These are phyloP conservation scores for Cercospora janseana DNA, from an alignment of 2,329 filamentous ascomycete genomes.

Conservation along the genomic window DNA sequence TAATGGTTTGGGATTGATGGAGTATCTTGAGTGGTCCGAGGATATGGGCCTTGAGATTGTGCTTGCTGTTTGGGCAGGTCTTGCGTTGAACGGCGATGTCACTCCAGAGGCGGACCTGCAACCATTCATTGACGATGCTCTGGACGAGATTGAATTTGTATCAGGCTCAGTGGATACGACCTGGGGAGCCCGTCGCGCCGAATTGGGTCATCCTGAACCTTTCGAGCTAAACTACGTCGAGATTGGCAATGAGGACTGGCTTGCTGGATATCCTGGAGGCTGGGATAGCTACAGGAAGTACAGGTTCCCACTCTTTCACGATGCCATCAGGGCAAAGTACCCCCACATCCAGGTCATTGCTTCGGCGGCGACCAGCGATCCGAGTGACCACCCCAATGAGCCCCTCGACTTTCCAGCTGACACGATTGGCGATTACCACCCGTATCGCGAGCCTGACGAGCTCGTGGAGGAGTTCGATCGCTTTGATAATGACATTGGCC, in stretches of 20 bases:
- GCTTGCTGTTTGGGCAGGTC: constrained; percentile 58
- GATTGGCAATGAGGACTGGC: constrained; percentile 67
- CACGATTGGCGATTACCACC: constrained; percentile 35
- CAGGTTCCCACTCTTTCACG: constrained; percentile 59
- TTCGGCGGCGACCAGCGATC: constrained; percentile 31
- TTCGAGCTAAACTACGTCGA: constrained; percentile 58
- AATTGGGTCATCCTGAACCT: constrained; percentile 60
- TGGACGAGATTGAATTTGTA: constrained; percentile 64
- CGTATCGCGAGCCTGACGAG: constrained; percentile 34
- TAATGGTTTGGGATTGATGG: constrained; percentile 60
- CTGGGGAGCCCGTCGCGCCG: constrained; percentile 58
- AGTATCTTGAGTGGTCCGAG: constrained; percentile 58
- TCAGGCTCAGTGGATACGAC: constrained; percentile 53
- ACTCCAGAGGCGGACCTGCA: constrained; percentile 49
- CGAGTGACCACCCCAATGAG: constrained; percentile 10
- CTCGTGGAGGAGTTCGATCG: constrained; percentile 34
- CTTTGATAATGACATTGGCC: constrained; percentile 50
- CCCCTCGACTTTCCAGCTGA: constrained; percentile 19
- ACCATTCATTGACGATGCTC: constrained; percentile 54
- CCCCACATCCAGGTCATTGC: constrained; percentile 59
- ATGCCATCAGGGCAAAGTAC: constrained; percentile 57
- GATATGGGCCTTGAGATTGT: constrained; percentile 51
- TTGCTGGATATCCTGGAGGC: constrained; percentile 43
- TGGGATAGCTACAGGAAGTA: constrained; percentile 42
- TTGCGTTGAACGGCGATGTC: constrained; percentile 54